Evolutionary conservation across 1,284 basidiomycete genomes (phyloP), one percentile per base, ranked within the genome.

Genomic region (Malassezia restricta): DNA sequence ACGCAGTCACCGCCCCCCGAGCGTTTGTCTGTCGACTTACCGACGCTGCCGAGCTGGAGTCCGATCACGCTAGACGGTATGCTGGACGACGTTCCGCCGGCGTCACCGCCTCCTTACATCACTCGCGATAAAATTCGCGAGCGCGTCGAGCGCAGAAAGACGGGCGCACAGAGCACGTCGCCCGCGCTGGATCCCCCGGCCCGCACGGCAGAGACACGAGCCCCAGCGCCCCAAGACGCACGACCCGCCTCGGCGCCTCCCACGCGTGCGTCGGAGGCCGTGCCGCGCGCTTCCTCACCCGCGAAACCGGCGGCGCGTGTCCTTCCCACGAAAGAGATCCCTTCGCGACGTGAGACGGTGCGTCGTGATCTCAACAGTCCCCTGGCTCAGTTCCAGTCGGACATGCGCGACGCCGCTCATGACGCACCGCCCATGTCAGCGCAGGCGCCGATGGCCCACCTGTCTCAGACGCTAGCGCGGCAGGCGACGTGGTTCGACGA

Each of bases 111-210:
- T 44, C 38, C 70, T 8, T 65, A 68, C 49, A 73, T 73, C 43
- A 65, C 70, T 14, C 60, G 67, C 8, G 68, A 71, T 43, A 57
- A 61, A 9, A 64, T 73, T 20, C 62, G 69, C 15, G 56, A 61
- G 51, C 62, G 70, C n/a, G 35, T 47, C 8, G 44, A 47, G 44
- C 44, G 12, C 15, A 37, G 32, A 47, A 44, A 44, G 43, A 31
- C 43, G 32, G 29, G 32, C 24, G 43, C 33, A 5, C 24, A n/a
- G 30, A 44, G 33, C n/a, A 33, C 32, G 29, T 31, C 43, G 1
- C 15, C 27, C 9, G 45, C 24, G 32, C 45, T 17, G 20, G 20
- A n/a, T 17, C 33, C 31, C 30, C 7, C 33, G 9, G 24, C 40
- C 9, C 15, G 30, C 20, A 17, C 27, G 8, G 11, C 17, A 9